A percentile compares a stretch with the other conserved stretches of the same genome.
Evolutionary conservation across 2,329 filamentous ascomycete genomes (phyloP).

Genomic region (Hysterium pulicare): DNA sequence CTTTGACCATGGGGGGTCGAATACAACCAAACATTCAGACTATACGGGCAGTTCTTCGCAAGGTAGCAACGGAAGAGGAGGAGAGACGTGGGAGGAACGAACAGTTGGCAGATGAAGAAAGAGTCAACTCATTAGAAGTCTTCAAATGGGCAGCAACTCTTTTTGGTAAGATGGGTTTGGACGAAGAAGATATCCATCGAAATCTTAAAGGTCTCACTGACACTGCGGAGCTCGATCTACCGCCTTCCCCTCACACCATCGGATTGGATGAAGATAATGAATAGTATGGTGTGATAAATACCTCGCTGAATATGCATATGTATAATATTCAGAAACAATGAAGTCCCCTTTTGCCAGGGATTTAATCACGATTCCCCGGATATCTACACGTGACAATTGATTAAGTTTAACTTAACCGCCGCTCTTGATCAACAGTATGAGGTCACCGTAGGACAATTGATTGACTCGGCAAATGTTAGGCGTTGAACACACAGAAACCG

Average conservation of each 20-base stretch:
- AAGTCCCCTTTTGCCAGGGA: no score
- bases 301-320: no score
- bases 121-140: slow-evolving; percentile 22
- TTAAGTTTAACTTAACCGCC: no score
- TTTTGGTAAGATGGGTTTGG: slow-evolving; percentile 29
- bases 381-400: no score
- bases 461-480: no score
- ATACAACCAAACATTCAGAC: slow-evolving; percentile 31
- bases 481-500: no score
- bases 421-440: no score
- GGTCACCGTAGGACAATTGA: no score
- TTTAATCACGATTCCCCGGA: no score
- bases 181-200: slow-evolving; percentile 29
- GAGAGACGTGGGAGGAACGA: slow-evolving; percentile 13
- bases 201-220: slow-evolving; percentile 29
- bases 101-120: slow-evolving; percentile 11
- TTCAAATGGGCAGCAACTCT: slow-evolving; percentile 29
- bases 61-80: slow-evolving; percentile 30
- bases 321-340: no score
- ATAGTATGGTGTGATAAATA: no score
- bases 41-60: slow-evolving; percentile 29
- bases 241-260: slow-evolving; percentile 10
- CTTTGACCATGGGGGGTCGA: slow-evolving; percentile 26
- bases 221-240: slow-evolving; percentile 30
- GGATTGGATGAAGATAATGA: slow-evolving; percentile 7